A percentile compares a stretch with the other conserved stretches of the same genome.
These are phyloP conservation scores for Ascoidea asiatica DNA, from an alignment of 805 yeast species.

Conservation along the genomic window DNA sequence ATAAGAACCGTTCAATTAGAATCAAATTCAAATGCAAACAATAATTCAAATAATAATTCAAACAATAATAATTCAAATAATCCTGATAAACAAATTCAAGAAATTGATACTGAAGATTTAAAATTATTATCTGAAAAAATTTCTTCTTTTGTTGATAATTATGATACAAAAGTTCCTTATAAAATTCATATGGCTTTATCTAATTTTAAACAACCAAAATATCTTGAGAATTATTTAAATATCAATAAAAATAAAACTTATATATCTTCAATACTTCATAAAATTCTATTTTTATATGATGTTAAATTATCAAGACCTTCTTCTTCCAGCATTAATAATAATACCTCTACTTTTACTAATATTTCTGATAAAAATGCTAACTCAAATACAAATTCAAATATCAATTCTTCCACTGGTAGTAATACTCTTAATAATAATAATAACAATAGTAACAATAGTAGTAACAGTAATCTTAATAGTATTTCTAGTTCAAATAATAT, in stretches of 20 bases:
- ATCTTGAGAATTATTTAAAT: too few species aligned
- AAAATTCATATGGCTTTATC: neutral
- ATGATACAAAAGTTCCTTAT: neutral
- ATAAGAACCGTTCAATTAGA: neutral
- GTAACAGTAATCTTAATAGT: too few species aligned
- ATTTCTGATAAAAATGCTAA: too few species aligned
- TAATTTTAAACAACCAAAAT: neutral
- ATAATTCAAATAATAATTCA: too few species aligned
- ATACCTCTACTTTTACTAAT: too few species aligned
- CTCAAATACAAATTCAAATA: too few species aligned
- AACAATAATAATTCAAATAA: too few species aligned
- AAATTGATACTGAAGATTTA: neutral
- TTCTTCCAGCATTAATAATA: neutral
- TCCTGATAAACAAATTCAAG: too few species aligned
- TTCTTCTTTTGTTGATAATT: neutral
- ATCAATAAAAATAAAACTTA: neutral
- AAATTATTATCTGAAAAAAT: neutral
- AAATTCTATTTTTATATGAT: neutral
- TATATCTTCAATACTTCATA: neutral
- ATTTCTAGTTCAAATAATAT: neutral
- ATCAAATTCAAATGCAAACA: too few species aligned
- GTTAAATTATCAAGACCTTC: neutral
- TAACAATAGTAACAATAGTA: too few species aligned
- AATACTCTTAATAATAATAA: too few species aligned
- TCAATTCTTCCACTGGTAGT: too few species aligned